Evolutionary conservation across 106 monocot genomes (phyloP), one percentile per base, ranked within the genome.

Genomic region (Hemerocallis citrina): DNA sequence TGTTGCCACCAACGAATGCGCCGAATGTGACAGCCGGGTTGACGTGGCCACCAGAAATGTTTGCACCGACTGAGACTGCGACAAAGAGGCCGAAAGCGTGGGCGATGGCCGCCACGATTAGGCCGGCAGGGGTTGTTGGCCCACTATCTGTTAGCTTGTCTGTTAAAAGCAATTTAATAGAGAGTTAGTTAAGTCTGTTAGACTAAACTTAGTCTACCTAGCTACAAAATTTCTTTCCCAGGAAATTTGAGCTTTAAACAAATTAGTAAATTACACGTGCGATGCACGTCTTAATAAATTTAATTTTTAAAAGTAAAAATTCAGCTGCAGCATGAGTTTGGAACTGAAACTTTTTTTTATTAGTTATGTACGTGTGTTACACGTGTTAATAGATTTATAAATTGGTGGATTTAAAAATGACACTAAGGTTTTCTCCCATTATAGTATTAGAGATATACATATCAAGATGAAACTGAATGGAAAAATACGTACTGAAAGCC

Each of bases 1-100:
- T 78, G 78, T 78, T 72, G 7, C 78, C 78, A 42, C 78, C 78
- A 21, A 78, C n/a, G 68, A 78, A 78, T 13, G 62, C 72, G 21
- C 78, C 78, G 72, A 78, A 78, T 1, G 78, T 78, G 28, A 78
- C 78, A 24, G 77, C 77, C 8, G 77, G 77, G 63, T 77, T 77
- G 1, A 77, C 77, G 62, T 77, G 72, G 2, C 72, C 78, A 5
- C 78, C 78, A 35, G 78, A 78, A 73, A 78, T 78, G 72, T 78
- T 78, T 11, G 72, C 68, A 2, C 48, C 63, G 4, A 68, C 64
- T 2, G 78, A 55, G 5, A 78, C 78, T 6, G 72, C 78, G 2
- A 68, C 78, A 58, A 78, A 78, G 13, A 78, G 78, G 3, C 24
- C 78, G 57, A 78, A 73, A 33, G 42, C 78, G 68, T 78, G 78